Conservation (phyloP, 2,329 filamentous ascomycete genomes). For the Aspergillus sp. region DNA sequence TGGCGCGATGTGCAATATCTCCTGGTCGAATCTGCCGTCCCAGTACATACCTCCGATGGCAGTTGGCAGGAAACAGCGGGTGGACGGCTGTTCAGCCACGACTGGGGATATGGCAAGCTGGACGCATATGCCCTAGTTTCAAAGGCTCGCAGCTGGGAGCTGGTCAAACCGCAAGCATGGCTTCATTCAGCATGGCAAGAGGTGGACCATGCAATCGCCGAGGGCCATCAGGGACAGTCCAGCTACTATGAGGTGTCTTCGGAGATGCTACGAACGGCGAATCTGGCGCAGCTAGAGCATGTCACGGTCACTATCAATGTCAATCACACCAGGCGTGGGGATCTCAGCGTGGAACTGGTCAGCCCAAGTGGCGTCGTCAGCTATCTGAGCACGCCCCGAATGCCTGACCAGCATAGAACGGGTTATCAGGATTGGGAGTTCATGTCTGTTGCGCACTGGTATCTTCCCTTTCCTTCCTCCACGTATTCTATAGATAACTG, state of each 20-base stretch:
- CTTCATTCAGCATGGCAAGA: conserved; percentile 91
- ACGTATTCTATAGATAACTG: neutral
- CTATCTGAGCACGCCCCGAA: conserved; percentile 76
- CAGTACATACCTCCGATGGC: conserved; percentile 70
- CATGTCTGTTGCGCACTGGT: conserved; percentile 97
- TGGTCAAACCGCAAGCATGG: conserved; percentile 95
- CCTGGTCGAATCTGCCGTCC: conserved; percentile 78
- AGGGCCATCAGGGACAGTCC: conserved; percentile 76
- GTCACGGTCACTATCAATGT: conserved; percentile 98
- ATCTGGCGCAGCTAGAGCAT: conserved; percentile 85
- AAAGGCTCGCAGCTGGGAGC: conserved; percentile 77
- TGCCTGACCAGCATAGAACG: conserved; percentile 66
- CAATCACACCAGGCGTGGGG: conserved; percentile 80
- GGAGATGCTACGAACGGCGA: conserved; percentile 77
- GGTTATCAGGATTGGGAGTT: conserved; percentile 78
- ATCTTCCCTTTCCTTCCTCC: conserved; percentile 37
- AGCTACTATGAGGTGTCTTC: conserved; percentile 77
- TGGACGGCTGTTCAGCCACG: conserved; percentile 87
- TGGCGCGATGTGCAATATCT: conserved; percentile 97
- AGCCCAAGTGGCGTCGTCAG: conserved; percentile 81
- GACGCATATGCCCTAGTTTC: conserved; percentile 85
- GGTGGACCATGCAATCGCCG: conserved; percentile 79
- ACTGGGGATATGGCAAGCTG: conserved; percentile 93
- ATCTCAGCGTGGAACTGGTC: conserved; percentile 86
- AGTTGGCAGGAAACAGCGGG: conserved; percentile 81